Percentiles rank a stretch among this genome's conserved stretches.
Evolutionary conservation across 306 rosid genomes (phyloP).

Genomic region (Calophaca sinica): DNA sequence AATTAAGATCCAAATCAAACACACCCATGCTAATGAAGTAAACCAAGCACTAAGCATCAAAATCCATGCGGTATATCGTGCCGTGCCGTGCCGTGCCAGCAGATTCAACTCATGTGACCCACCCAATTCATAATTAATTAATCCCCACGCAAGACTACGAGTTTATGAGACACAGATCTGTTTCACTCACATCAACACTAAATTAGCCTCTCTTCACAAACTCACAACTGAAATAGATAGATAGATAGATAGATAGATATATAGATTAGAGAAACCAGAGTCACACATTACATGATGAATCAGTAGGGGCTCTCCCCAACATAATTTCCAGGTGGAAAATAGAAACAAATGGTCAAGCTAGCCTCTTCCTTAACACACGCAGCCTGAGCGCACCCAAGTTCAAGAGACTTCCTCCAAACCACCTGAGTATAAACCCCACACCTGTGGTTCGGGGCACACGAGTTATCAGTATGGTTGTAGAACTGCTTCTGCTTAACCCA

Average conservation of each 20-base stretch:
- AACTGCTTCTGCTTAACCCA: slow-evolving; percentile 78
- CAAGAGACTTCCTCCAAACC: slow-evolving; percentile 74
- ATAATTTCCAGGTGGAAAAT: slow-evolving; percentile 74
- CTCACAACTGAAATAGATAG: neutral
- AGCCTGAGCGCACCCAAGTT: slow-evolving; percentile 73
- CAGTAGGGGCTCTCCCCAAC: slow-evolving; percentile 76
- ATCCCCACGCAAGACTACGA: neutral
- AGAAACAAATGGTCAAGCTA: slow-evolving; percentile 73
- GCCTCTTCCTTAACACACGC: slow-evolving; percentile 56
- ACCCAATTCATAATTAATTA: neutral
- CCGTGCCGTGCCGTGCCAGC: too few species aligned
- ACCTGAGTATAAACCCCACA: slow-evolving; percentile 89
- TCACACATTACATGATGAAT: neutral
- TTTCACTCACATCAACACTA: neutral
- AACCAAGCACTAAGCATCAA: too few species aligned
- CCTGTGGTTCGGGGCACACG: slow-evolving; percentile 58
- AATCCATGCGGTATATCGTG: neutral
- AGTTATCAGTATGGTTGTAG: slow-evolving; percentile 67
- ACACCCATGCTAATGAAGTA: too few species aligned
- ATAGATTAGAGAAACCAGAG: neutral
- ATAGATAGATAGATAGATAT: neutral
- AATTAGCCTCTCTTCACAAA: neutral
- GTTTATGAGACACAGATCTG: too few species aligned
- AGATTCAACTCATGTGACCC: neutral
- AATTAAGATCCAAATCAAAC: neutral